These are phyloP conservation scores for Solanum appendiculatum DNA, from an alignment of 257 asterid species.

Conservation along the genomic window DNA sequence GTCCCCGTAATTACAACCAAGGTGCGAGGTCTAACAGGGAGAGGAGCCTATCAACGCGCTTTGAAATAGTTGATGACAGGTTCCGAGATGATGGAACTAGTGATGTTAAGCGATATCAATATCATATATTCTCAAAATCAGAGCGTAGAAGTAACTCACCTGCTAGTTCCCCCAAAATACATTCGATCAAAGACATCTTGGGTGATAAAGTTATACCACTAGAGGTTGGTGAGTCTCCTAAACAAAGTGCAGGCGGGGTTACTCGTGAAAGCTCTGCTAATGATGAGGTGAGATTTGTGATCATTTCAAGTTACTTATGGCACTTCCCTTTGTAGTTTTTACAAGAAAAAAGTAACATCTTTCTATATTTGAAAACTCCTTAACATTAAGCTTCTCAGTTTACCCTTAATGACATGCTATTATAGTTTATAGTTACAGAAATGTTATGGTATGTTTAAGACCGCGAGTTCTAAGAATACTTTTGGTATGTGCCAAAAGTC, in stretches of 20 bases:
- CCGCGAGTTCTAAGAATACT: not conserved
- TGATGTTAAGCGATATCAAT: slow-evolving; percentile 30
- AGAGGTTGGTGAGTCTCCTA: slow-evolving; percentile 31
- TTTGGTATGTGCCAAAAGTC: not conserved
- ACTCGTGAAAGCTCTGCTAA: slow-evolving; percentile 13
- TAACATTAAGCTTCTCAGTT: not conserved
- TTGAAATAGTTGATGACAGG: slow-evolving; percentile 92
- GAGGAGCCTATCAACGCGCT: slow-evolving; percentile 29
- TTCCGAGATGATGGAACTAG: slow-evolving; percentile 55
- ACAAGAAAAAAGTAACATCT: not conserved
- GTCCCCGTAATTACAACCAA: slow-evolving; percentile 25
- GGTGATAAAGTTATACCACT: slow-evolving; percentile 33
- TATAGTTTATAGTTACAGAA: not conserved
- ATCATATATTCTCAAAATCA: slow-evolving; percentile 14
- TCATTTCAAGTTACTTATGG: not conserved
- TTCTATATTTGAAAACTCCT: not conserved
- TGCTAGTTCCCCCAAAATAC: slow-evolving; percentile 17
- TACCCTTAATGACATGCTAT: not conserved
- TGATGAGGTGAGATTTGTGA: slow-evolving; percentile 29
- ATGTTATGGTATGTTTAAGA: not conserved
- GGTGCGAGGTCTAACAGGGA: slow-evolving; percentile 22
- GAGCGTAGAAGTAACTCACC: slow-evolving; percentile 46
- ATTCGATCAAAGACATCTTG: slow-evolving; percentile 22
- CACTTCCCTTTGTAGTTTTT: not conserved
- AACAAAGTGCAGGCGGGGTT: slow-evolving; percentile 11